Base-by-base conservation (phyloP, 1,284 basidiomycete species). In the Hemileia vastatrix region DNA sequence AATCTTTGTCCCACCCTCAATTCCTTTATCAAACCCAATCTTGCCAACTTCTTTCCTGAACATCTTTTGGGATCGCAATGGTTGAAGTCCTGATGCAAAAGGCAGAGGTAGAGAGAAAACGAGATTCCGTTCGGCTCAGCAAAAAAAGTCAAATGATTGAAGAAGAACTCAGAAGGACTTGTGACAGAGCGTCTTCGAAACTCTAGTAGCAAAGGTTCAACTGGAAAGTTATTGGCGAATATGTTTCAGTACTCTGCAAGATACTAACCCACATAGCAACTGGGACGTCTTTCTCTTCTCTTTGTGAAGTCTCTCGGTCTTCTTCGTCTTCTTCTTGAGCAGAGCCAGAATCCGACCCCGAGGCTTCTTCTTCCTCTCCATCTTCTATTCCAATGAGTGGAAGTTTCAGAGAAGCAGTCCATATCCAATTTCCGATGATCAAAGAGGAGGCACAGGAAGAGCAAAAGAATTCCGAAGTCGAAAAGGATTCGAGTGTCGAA, bases 31-130 rank as follows among this genome's bases (percentile, higher is more conserved):
- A 97, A 79, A 0, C 90, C 89, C 21, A 92, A 81, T 3, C 94
- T 81, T 0, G 90, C 80, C 0, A 98, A 83, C 74, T 92, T 94
- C 80, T 96, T 96, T 9, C 94, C 94, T 6, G 90, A 93, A 72
- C 94, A 98, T 40, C 90, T 84, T 56, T 85, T 84, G 0, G 94
- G 93, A 76, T 98, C 93, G 76, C 94, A 97, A 75, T 97, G 94
- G 73, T 90, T 87, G 76, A 98, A 96, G 76, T 97, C 94, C 90
- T 91, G 60, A n/a, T n/a, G n/a, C n/a, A n/a, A n/a, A n/a, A n/a
- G n/a, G n/a, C n/a, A n/a, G n/a, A n/a, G n/a, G n/a, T n/a, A n/a
- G n/a, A n/a, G n/a, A n/a, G n/a, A n/a, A n/a, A n/a, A n/a, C n/a
- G n/a, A n/a, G n/a, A n/a, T n/a, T n/a, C n/a, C n/a, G n/a, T n/a